Evolutionary conservation across 225 moss, liverwort and hornwort genomes (phyloP).

Genomic region (Bryum argenteum): DNA sequence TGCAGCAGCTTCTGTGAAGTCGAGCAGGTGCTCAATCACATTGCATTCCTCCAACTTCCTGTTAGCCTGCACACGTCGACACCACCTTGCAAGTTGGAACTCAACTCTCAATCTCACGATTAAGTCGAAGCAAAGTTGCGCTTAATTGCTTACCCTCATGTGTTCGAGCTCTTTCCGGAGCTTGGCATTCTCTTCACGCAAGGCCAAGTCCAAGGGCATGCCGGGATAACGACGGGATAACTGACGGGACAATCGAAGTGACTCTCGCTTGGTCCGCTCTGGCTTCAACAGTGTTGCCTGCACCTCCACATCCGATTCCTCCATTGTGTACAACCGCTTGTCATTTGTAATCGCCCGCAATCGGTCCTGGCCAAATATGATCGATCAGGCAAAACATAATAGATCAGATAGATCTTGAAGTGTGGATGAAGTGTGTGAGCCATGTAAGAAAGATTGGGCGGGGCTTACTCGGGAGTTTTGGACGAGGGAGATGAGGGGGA

Average conservation of each 20-base stretch:
- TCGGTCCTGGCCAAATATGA: conserved; percentile 57
- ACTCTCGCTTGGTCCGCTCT: conserved; percentile 66
- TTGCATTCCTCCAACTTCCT: conserved; percentile 73
- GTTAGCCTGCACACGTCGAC: conserved; percentile 39
- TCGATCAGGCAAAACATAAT: too few species aligned
- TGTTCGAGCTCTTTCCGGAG: conserved; percentile 75
- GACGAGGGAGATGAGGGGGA: conserved; percentile 89
- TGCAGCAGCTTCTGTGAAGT: conserved; percentile 71
- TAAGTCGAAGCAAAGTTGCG: too few species aligned
- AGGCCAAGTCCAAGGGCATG: conserved; percentile 59
- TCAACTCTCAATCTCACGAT: too few species aligned
- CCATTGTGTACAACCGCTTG: conserved; percentile 77
- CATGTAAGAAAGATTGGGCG: too few species aligned
- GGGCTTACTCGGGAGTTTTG: conserved; percentile 58
- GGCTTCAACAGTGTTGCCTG: conserved; percentile 75
- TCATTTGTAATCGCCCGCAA: conserved; percentile 76
- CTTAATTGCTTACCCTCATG: conserved; percentile 59
- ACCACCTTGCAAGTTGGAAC: too few species aligned
- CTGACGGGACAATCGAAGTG: conserved; percentile 67
- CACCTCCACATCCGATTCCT: conserved; percentile 79
- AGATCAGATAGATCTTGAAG: too few species aligned
- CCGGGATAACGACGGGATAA: conserved; percentile 90
- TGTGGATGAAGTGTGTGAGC: too few species aligned
- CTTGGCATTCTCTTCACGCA: conserved; percentile 84
- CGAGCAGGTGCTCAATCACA: conserved; percentile 85